Conservation (phyloP, 495 filamentous ascomycete species). For the Podospora bellae-mahoneyi region DNA sequence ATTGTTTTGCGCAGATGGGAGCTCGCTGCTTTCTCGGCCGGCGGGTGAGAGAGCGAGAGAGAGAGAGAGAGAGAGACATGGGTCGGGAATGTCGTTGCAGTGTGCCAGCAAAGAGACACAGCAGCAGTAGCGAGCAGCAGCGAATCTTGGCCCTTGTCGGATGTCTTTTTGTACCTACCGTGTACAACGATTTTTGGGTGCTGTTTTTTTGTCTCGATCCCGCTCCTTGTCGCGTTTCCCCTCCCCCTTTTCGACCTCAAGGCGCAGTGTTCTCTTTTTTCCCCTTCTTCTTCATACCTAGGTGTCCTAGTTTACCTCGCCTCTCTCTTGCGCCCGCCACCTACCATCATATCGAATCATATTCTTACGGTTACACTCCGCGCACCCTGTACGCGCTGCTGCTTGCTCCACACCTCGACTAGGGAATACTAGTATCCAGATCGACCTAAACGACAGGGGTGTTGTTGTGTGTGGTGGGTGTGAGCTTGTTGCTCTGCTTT, state of each 20-base stretch:
- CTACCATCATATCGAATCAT: background rate
- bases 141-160: background rate
- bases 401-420: background rate
- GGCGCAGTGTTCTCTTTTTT: too few relatives aligned
- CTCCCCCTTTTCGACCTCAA: background rate
- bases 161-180: too few relatives aligned
- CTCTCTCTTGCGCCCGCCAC: background rate
- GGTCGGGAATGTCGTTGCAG: background rate
- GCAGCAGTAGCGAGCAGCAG: background rate
- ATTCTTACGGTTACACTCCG: background rate
- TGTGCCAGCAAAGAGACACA: background rate
- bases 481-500: background rate
- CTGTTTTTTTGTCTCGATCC: background rate
- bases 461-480: background rate
- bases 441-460: background rate
- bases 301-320: background rate
- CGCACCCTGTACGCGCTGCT: too few relatives aligned
- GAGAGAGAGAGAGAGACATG: background rate
- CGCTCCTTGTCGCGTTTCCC: background rate
- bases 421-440: constrained; percentile 23
- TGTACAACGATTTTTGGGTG: background rate
- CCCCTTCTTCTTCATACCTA: background rate
- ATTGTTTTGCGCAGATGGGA: background rate
- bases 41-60: background rate
- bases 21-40: background rate